Percentiles rank a stretch among this genome's conserved stretches.
Evolutionary conservation across 768 basidiomycete species (phyloP).

Genomic region (Amanita rubescens): DNA sequence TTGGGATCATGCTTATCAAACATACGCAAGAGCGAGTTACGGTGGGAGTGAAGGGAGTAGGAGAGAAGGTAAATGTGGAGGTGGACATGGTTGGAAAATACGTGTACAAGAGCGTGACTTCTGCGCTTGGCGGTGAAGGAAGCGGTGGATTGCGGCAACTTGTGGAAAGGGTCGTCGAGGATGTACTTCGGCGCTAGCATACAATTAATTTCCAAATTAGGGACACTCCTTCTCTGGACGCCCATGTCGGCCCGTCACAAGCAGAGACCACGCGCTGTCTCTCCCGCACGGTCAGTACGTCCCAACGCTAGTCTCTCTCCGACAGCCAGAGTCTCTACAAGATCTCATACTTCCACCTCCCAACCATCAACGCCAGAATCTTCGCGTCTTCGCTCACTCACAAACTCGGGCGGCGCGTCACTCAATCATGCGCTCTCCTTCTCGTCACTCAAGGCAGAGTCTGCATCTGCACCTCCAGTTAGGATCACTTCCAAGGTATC

Average conservation of each 20-base stretch:
- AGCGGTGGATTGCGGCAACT: conserved; percentile 37
- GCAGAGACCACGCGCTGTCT: conserved; percentile 29
- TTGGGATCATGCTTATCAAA: conserved; percentile 91
- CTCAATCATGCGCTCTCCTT: no score
- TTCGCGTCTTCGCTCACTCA: conserved; percentile 19
- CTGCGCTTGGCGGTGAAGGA: conserved; percentile 52
- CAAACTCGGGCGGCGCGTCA: conserved; percentile 16
- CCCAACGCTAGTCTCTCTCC: conserved; percentile 31
- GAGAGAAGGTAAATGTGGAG: conserved; percentile 88
- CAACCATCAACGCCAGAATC: conserved; percentile 27
- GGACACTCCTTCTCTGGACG: neutral
- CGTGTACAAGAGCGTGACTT: conserved; percentile 74
- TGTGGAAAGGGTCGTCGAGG: conserved; percentile 54
- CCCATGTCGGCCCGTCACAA: no score
- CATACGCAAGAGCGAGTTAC: conserved; percentile 90
- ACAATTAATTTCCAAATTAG: conserved; percentile 12
- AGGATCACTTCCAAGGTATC: conserved; percentile 62
- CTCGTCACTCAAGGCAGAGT: conserved; percentile 19
- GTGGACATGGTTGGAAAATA: conserved; percentile 94
- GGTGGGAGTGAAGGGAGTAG: conserved; percentile 64
- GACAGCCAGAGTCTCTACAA: conserved; percentile 15
- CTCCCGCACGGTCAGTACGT: conserved; percentile 33
- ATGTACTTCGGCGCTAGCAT: conserved; percentile 32
- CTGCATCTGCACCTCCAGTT: conserved; percentile 18
- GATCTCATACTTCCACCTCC: conserved; percentile 26